These are phyloP conservation scores for Panicum virgatum DNA, from an alignment of 202 grass and related monocot species.

Conservation along the genomic window DNA sequence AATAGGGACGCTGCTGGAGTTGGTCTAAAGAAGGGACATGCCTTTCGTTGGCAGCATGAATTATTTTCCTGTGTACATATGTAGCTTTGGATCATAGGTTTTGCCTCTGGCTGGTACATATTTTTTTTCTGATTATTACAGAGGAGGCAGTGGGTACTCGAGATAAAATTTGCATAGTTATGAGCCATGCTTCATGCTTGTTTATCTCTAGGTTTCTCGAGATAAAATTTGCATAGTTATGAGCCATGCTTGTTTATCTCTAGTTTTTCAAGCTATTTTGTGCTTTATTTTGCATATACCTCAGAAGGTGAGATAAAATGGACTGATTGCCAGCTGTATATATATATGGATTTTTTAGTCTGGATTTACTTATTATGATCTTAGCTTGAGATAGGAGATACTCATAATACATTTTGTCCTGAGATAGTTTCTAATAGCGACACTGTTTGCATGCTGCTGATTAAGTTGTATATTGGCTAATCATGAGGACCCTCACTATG, in stretches of 20 bases:
- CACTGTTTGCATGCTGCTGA: slow-evolving; percentile 4
- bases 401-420: not conserved
- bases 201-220: not conserved
- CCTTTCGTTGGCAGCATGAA: not conserved
- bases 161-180: not conserved
- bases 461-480: slow-evolving; percentile 9
- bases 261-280: not conserved
- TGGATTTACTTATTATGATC: not conserved
- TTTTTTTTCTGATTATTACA: slow-evolving; percentile 21
- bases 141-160: not conserved
- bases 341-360: not conserved
- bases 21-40: not conserved
- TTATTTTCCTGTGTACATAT: not conserved
- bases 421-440: slow-evolving; percentile 3
- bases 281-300: not conserved
- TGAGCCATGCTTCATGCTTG: not conserved
- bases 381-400: not conserved
- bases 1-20: too few relatives aligned
- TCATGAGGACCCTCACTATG: not conserved
- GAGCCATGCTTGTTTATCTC: too few relatives aligned
- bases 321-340: not conserved
- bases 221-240: too few relatives aligned
- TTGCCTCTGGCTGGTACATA: not conserved
- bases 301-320: not conserved
- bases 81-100: not conserved